These are phyloP conservation scores for Bimuria novae-zelandiae DNA, from an alignment of 2,329 filamentous ascomycete genomes.

Conservation along the genomic window DNA sequence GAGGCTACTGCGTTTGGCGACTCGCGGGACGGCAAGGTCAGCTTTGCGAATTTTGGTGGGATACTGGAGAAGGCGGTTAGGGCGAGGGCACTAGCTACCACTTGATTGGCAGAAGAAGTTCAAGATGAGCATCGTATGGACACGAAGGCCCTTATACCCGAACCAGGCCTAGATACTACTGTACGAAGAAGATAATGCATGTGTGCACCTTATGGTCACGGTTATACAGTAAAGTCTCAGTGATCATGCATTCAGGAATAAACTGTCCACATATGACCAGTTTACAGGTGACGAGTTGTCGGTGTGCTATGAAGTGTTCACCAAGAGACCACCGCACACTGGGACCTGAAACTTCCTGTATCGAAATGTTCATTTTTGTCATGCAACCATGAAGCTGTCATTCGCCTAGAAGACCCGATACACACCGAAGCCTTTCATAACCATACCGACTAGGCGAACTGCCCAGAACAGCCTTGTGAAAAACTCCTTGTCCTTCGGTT, in stretches of 20 bases:
- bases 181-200: too few species aligned
- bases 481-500: constrained; percentile 41
- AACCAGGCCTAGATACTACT: too few species aligned
- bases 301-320: background rate
- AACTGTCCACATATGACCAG: background rate
- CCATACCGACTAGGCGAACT: constrained; percentile 32
- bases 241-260: background rate
- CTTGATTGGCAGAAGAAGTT: too few species aligned
- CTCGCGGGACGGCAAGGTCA: constrained; percentile 36
- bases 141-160: constrained; percentile 1
- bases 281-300: background rate
- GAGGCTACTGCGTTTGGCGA: constrained; percentile 36
- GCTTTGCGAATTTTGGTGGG: constrained; percentile 44
- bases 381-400: constrained; percentile 48
- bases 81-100: constrained; percentile 21
- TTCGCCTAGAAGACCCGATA: constrained; percentile 46
- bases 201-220: background rate
- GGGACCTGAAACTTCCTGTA: constrained; percentile 19
- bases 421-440: constrained; percentile 43
- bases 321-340: background rate
- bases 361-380: constrained; percentile 45
- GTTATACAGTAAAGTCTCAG: background rate
- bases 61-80: constrained; percentile 45
- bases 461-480: constrained; percentile 37
- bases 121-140: too few species aligned